Base-by-base conservation (phyloP, 2,329 filamentous ascomycete species). In the Aaosphaeria arxii region DNA sequence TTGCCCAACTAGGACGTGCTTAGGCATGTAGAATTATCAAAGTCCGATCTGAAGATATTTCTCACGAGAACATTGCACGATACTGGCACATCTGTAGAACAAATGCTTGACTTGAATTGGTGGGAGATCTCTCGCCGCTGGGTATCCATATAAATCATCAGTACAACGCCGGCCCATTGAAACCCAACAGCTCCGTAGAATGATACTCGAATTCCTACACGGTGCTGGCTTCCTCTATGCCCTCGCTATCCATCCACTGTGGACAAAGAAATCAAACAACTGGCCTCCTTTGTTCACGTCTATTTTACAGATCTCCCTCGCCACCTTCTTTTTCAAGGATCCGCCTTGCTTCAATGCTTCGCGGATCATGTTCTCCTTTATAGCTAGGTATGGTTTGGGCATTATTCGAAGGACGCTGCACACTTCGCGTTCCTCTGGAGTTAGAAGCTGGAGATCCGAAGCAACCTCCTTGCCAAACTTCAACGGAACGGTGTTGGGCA, bases 181-280 rank as follows among this genome's bases (percentile, higher is more conserved):
- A 24, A 24, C 17, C 17, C 17, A 24, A 24, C 17, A 24, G 17
- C 17, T 24, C 17, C 3, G 17, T 24, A 24, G 17, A 24, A 24
- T 24, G 17, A 24, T 24, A 24, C 17, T 24, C 17, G 17, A 3
- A 24, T 24, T 24, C 17, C 17, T 24, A 24, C 17, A 24, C 17
- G 17, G 17, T 24, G 17, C 17, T 24, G 17, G 17, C 17, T 24
- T 24, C 17, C 17, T 24, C 17, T 24, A 24, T 24, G 86, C 88
- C 75, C 95, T 94, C 31, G 85, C 87, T 51, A 97, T 86, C 91
- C 92, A 97, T 3, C 92, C 94, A 47, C 85, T 86, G 65, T 91
- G 89, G 53, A 95, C 88, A 74, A 96, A 91, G 67, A 96, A 97
- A 69, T 97, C 94, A 71, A 92, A 96, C 49, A 97, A 84, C 56